A percentile compares a stretch with the other conserved stretches of the same genome.
Evolutionary conservation across 208 protist species (phyloP).

Genomic region (Wallacemonas collosoma): DNA sequence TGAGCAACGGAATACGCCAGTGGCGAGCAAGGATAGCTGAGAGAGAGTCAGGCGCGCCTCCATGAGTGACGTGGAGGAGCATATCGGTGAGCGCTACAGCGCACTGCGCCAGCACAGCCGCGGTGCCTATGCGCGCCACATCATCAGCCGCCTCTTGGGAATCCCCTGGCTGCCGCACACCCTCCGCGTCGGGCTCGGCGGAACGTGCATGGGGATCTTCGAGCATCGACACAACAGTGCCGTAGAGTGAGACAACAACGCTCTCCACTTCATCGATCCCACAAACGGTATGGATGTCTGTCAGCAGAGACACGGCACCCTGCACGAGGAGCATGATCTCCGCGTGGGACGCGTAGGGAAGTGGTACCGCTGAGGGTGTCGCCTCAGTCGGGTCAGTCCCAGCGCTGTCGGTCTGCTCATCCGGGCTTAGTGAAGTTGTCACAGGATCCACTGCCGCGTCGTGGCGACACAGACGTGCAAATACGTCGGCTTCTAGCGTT

Average conservation of each 20-base stretch:
- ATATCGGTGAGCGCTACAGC: background rate
- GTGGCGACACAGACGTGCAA: constrained; percentile 24
- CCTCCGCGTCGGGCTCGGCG: too few relatives aligned
- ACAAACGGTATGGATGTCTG: constrained; percentile 1
- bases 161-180: too few relatives aligned
- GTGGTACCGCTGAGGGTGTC: too few relatives aligned
- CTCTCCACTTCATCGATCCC: background rate
- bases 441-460: background rate
- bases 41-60: background rate
- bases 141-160: too few relatives aligned
- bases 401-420: background rate
- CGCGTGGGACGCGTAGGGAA: too few relatives aligned
- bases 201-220: background rate
- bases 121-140: too few relatives aligned
- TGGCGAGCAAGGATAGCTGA: constrained; percentile 1
- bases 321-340: too few relatives aligned
- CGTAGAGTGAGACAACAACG: background rate
- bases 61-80: background rate
- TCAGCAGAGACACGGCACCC: background rate
- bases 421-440: background rate
- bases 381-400: too few relatives aligned
- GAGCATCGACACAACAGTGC: background rate
- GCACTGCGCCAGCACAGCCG: background rate
- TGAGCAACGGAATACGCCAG: background rate
- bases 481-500: constrained; percentile 15